phyloP scores from a whole-genome alignment of 2,329 filamentous ascomycete genomes.

The Trichoderma sp. region DNA sequence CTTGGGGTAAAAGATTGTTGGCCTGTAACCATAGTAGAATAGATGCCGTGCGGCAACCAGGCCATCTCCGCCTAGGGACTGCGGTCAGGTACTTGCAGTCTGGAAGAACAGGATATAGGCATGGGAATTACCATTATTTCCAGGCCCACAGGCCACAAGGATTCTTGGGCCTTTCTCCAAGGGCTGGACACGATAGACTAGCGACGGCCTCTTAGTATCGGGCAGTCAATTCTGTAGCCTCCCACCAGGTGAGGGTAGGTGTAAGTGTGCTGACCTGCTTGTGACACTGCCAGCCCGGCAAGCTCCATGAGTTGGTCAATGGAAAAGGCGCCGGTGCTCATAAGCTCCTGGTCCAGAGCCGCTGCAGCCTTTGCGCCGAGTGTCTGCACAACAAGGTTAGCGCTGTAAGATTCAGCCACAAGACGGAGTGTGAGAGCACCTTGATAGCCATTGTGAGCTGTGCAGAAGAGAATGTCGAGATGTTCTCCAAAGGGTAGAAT shows the following conservation, averaged over 20 bases:
- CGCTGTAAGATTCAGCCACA: background rate
- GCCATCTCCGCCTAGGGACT: slow-evolving; percentile 78
- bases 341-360: slow-evolving; percentile 89
- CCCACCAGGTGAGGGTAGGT: background rate
- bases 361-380: slow-evolving; percentile 85
- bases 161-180: slow-evolving; percentile 68
- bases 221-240: background rate
- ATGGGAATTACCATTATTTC: slow-evolving; percentile 60
- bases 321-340: slow-evolving; percentile 85
- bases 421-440: background rate
- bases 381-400: slow-evolving; percentile 56
- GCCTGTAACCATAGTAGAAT: slow-evolving; percentile 86
- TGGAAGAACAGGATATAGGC: background rate
- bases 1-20: slow-evolving; percentile 91
- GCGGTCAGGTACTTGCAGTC: background rate
- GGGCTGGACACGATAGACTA: slow-evolving; percentile 85
- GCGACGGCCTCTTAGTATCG: background rate
- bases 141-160: slow-evolving; percentile 88
- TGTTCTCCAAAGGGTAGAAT: background rate
- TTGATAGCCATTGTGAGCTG: slow-evolving; percentile 8
- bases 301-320: slow-evolving; percentile 98
- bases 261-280: slow-evolving; percentile 63
- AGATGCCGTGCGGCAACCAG: slow-evolving; percentile 92
- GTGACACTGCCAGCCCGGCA: slow-evolving; percentile 87
- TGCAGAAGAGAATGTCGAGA: background rate